Evolutionary conservation across 495 filamentous ascomycete genomes (phyloP), one percentile per base, ranked within the genome.

Genomic region (Penicillium coprophilum): DNA sequence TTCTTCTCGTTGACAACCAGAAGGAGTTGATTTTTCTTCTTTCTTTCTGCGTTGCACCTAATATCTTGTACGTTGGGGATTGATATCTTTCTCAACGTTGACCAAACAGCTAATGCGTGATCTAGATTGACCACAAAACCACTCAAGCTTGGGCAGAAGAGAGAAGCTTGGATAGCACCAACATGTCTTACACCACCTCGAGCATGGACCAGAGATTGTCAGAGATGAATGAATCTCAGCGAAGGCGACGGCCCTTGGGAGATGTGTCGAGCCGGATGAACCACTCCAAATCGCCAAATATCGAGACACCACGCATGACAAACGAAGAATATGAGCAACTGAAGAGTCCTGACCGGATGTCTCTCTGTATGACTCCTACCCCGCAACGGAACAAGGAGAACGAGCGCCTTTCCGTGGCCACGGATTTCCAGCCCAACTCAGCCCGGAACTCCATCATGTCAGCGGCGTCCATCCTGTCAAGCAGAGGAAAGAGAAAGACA

Each of bases 401-500:
- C 53, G 79, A 82, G 44, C 76, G 80, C 4, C 57, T 84, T 0
- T 82, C 84, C 6, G 77, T 78, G 28, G 72, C 72, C 0, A 78
- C 77, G n/a, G 82, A 86, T 9, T 69, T 78, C 10, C 71, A 74
- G 38, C 66, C 65, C 13, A 77, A 82, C 20, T 77, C 80, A 6
- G 87, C 89, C 23, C 82, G 90, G 32, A 81, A 86, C 58, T 94
- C 91, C 0, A 82, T 87, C 44, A 76, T 89, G 15, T 93, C 90
- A 1, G 85, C 84, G 4, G 73, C 79, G 0, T 91, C 88, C 0
- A 86, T 84, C 48, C 67, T 80, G 4, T 87, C 85, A 12, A 65
- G 78, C 31, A 81, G 82, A 59, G 76, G 82, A 27, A 80, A 83
- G 50, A 75, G 85, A 44, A 96, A 96, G 68, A 88, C 85, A 9